Evolutionary conservation across 805 yeast genomes (phyloP), one percentile per base, ranked within the genome.

Genomic region (Lachancea thermotolerans): DNA sequence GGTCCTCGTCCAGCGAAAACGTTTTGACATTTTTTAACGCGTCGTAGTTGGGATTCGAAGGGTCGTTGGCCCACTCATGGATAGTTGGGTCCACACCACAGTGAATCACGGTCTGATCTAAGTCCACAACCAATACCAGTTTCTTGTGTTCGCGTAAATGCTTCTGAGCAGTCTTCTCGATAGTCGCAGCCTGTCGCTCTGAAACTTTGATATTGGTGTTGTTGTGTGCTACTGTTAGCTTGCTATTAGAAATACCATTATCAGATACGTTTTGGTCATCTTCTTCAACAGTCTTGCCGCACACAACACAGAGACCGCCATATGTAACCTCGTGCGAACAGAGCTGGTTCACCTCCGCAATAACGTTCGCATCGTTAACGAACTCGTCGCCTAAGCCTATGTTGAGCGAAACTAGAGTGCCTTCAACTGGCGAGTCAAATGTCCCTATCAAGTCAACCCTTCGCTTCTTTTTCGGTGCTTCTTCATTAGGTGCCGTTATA

Each of bases 71-170:
- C 99, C 99, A 93, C 58, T 87, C 95, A 0, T 93, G 93, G 28
- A 93, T 95, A 0, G 96, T 89, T 0, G 97, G 97, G 62, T 93
- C 99, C 14, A 91, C 97, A 4, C 97, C 91, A 35, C 97, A 96
- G 59, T 93, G 99, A 29, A 93, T 91, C 4, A 93, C 95, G 0
- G 99, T 93, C 64, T 93, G 99, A 68, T 93, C 99, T 51, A 93
- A 73, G 71, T 93, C 99, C 4, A 93, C 99, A 27, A 93, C 98
- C 46, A 93, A 71, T 28, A 93, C 89, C 50, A 93, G 71, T 62
- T 86, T 87, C 48, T 74, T 70, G 43, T 79, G 85, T 12, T 70
- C 62, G 5, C 80, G 65, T 39, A 93, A 71, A 47, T 83, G 71
- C 46, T 71, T 68, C 4, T 87, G 78, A 42, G 89, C 74, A 28